A percentile compares a stretch with the other conserved stretches of the same genome.
Conservation (phyloP, 495 filamentous ascomycete genomes). For the Hyaloscypha bicolor region DNA sequence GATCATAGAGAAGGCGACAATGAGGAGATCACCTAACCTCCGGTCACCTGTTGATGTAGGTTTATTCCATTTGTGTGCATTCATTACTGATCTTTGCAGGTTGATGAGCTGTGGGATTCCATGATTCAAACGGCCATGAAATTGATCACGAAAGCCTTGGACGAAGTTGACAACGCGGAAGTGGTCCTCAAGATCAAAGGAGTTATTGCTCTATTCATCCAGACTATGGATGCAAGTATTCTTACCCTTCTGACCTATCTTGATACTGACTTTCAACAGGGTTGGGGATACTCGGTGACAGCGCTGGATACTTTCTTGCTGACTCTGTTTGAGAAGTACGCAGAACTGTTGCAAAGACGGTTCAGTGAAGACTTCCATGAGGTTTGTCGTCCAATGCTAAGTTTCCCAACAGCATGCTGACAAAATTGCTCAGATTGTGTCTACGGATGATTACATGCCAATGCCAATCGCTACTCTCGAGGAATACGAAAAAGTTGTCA, state of each 20-base stretch:
- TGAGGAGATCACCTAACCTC: slow-evolving; percentile 80
- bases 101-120: slow-evolving; percentile 97
- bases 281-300: slow-evolving; percentile 86
- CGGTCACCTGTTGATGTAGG: slow-evolving; percentile 82
- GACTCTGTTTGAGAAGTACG: slow-evolving; percentile 88
- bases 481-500: slow-evolving; percentile 93
- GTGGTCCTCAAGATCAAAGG: slow-evolving; percentile 88
- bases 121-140: slow-evolving; percentile 88
- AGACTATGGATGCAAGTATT: slow-evolving; percentile 83
- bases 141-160: slow-evolving; percentile 75
- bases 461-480: slow-evolving; percentile 91
- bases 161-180: slow-evolving; percentile 79
- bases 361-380: slow-evolving; percentile 95
- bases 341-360: slow-evolving; percentile 82
- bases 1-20: slow-evolving; percentile 92
- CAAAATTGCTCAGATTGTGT: slow-evolving; percentile 68
- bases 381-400: slow-evolving; percentile 42
- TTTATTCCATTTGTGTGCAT: slow-evolving; percentile 5
- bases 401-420: neutral
- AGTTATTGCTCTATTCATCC: slow-evolving; percentile 89
- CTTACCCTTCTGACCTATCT: slow-evolving; percentile 5
- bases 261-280: slow-evolving; percentile 48
- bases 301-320: slow-evolving; percentile 81
- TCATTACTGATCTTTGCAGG: slow-evolving; percentile 50
- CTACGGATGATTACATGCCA: slow-evolving; percentile 98